Evolutionary conservation across 2,329 filamentous ascomycete species (phyloP), one percentile per base, ranked within the genome.

Genomic region (Fusarium tjaetaba): DNA sequence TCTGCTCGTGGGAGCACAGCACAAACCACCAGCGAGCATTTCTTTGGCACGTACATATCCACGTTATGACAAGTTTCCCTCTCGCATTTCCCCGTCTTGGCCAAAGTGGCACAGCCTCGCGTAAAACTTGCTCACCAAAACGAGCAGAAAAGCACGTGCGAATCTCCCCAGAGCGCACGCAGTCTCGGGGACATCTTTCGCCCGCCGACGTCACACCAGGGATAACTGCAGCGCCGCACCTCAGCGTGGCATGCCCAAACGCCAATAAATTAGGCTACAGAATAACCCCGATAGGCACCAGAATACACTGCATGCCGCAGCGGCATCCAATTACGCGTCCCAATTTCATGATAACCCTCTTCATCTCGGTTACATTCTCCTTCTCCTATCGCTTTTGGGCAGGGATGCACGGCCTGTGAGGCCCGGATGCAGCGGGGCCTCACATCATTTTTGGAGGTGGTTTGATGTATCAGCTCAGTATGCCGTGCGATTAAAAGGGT

Each of bases 371-470:
- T 63, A 52, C 26, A 51, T 20, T 39, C 18, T 38, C 3, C 11
- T 20, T 46, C 28, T 55, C 52, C 26, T 55, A 20, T 42, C 52
- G 28, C 53, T 45, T 14, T 53, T 53, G 53, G 55, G 46, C 65
- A 69, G 61, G 69, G 65, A 57, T 58, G 49, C 49, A 52, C 22
- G 28, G 39, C 24, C 32, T 51, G 38, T 49, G 38, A 68, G 59
- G 69, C 73, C 72, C 70, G 67, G 68, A 72, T 61, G 63, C 43
- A 43, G 36, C 62, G 34, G 63, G 58, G 62, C 59, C 56, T 70
- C 61, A 48, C 42, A 48, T 51, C 32, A 28, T 34, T 63, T 61
- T 56, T 53, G 30, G 18, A 71, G 67, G 75, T 76, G 75, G 69
- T 63, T 75, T 71, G 62, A 59, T 48, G 48, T 41, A 69, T 42